Base-by-base conservation (phyloP, 2,329 filamentous ascomycete genomes). In the Cladosporium austrohemisphaericum region DNA sequence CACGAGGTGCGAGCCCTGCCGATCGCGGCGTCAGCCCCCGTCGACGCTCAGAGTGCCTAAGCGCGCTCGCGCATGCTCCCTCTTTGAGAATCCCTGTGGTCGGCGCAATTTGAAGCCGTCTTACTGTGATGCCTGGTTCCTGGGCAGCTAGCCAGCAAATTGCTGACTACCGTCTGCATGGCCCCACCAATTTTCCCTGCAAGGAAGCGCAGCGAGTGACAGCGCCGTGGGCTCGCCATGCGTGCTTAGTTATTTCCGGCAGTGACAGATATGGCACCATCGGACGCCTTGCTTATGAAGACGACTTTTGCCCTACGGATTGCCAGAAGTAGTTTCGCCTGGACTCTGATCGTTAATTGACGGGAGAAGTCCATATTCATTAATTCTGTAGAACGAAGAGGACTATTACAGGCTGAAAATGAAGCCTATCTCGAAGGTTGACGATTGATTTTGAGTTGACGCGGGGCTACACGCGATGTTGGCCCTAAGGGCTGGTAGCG, bases 41-140 rank as follows among this genome's bases (percentile, higher is more conserved):
- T 31, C 13, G 29, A n/a, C 29, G 29, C 29, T 10, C 29, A n/a
- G 14, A n/a, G 14, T 28, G 29, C 13, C n/a, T 10, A 31, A 38
- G 36, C 36, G 16, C 26, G 38, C 28, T 44, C 41, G 41, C 25
- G 36, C 36, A 7, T 31, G 38, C 23, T 16, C n/a, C n/a, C n/a
- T n/a, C n/a, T n/a, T n/a, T n/a, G n/a, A n/a, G n/a, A n/a, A n/a
- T n/a, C n/a, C n/a, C n/a, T n/a, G n/a, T 19, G 41, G n/a, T 20
- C 41, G 41, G 41, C 29, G 41, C 20, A 26, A 35, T 18, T 19
- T 18, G 41, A 35, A 25, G 41, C 29, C 29, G 41, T 35, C 29
- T 45, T 35, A 35, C 29, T 20, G n/a, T 33, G 41, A 35, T 35
- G 29, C 41, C 41, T 45, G 41, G 41, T 45, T 45, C 20, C 29